phyloP scores from a whole-genome alignment of 2,329 filamentous ascomycete genomes.

The Trichoderma semiorbis region DNA sequence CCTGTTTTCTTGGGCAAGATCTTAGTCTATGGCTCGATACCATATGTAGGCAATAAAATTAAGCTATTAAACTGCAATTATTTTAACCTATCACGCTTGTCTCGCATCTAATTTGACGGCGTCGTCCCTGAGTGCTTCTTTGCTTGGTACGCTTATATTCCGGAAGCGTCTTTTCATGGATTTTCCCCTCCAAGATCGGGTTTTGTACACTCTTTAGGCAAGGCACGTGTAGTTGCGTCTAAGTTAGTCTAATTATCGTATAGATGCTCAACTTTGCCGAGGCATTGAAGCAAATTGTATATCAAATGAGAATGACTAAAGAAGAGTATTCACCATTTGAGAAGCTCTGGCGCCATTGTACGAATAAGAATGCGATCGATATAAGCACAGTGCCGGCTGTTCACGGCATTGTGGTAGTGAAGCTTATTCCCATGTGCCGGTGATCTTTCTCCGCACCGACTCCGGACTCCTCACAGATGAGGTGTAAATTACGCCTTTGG shows the following conservation, averaged over 20 bases:
- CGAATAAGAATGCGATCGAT: background rate
- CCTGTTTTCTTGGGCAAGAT: background rate
- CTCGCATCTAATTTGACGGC: background rate
- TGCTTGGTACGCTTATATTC: background rate
- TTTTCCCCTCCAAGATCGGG: background rate
- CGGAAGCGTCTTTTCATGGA: background rate
- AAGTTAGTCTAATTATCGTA: background rate
- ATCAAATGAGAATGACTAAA: background rate
- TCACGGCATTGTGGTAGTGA: background rate
- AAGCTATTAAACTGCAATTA: background rate
- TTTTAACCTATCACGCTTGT: background rate
- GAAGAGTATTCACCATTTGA: background rate
- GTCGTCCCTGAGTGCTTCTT: background rate
- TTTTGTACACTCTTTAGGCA: conserved; percentile 1
- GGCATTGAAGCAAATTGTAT: background rate
- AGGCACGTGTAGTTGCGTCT: background rate
- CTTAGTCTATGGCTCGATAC: background rate
- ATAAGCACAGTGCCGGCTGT: background rate
- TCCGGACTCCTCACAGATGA: background rate
- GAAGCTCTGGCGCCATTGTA: background rate
- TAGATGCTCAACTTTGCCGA: background rate
- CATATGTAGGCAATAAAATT: background rate
- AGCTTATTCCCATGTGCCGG: background rate
- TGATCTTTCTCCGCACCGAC: background rate
- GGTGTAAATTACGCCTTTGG: conserved; percentile 1